Evolutionary conservation across 345 rosid species (phyloP).

Genomic region (Diplotaxis tenuifolia): DNA sequence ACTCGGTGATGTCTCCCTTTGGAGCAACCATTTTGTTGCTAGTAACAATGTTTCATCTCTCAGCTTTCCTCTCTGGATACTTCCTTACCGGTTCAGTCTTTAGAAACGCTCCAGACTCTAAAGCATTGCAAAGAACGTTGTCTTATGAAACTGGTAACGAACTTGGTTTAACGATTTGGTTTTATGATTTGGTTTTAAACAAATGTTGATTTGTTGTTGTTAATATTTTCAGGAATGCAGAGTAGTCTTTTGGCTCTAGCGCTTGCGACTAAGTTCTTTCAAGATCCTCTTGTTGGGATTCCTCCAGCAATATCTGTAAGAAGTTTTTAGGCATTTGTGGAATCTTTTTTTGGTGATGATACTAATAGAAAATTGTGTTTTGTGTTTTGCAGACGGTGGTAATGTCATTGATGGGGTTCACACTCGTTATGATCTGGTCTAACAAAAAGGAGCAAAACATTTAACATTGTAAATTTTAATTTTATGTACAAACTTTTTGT

Average conservation of each 20-base stretch:
- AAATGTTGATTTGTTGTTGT: background rate
- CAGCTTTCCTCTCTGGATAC: slow-evolving; percentile 76
- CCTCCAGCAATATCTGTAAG: slow-evolving; percentile 76
- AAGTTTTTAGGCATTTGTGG: background rate
- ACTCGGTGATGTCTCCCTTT: slow-evolving; percentile 69
- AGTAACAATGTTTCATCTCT: slow-evolving; percentile 61
- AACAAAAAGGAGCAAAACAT: slow-evolving; percentile 38
- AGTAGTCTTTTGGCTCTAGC: slow-evolving; percentile 95
- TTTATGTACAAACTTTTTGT: background rate
- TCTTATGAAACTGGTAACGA: slow-evolving; percentile 80
- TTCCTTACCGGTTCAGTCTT: slow-evolving; percentile 57
- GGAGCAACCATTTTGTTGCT: slow-evolving; percentile 55
- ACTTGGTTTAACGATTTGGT: background rate
- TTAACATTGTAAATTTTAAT: background rate
- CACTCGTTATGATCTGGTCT: slow-evolving; percentile 82
- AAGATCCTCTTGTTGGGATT: slow-evolving; percentile 88
- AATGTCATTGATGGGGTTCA: slow-evolving; percentile 94
- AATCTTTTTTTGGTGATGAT: background rate
- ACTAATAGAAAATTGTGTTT: background rate
- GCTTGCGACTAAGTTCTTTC: slow-evolving; percentile 83
- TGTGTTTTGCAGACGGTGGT: slow-evolving; percentile 72
- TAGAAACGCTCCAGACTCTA: slow-evolving; percentile 49
- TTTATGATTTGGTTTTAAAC: background rate
- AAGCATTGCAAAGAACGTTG: slow-evolving; percentile 79
- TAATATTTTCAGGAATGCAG: slow-evolving; percentile 71